Evolutionary conservation across 176 grass and related monocot genomes (phyloP).

Genomic region (Typha latifolia): DNA sequence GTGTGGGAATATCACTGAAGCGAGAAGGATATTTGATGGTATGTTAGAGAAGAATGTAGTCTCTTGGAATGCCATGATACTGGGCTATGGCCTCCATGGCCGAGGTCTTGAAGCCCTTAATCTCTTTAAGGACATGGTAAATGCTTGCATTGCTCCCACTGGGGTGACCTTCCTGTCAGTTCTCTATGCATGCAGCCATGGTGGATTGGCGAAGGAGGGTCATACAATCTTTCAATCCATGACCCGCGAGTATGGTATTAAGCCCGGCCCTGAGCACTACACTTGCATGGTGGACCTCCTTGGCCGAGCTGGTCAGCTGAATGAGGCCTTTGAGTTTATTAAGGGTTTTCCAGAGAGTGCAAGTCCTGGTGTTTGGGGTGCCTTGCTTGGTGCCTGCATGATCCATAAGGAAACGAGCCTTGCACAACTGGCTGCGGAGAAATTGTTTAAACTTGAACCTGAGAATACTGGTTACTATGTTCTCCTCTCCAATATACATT

Average conservation of each 20-base stretch:
- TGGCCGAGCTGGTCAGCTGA: constrained; percentile 10
- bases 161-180: constrained; percentile 14
- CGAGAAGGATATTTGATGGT: constrained; percentile 12
- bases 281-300: constrained; percentile 26
- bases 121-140: constrained; percentile 16
- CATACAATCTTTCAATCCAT: constrained; percentile 3
- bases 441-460: constrained; percentile 21
- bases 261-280: constrained; percentile 13
- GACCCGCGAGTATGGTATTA: constrained; percentile 6
- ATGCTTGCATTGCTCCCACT: constrained; percentile 9
- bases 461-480: constrained; percentile 19
- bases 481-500: constrained; percentile 27
- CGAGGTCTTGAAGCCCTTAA: constrained; percentile 12
- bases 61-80: constrained; percentile 28
- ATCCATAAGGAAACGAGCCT: constrained; percentile 18
- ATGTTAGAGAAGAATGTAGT: constrained; percentile 27
- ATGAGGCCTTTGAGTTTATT: constrained; percentile 14
- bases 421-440: constrained; percentile 4
- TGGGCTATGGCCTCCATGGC: constrained; percentile 21
- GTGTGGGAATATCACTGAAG: constrained; percentile 12
- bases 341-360: background rate
- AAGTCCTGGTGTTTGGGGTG: constrained; percentile 22
- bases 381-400: constrained; percentile 22
- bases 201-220: constrained; percentile 15
- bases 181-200: constrained; percentile 24